Percentiles rank a stretch among this genome's conserved stretches.
Evolutionary conservation across 2,329 filamentous ascomycete genomes (phyloP).

Genomic region (Zelopaecilomyces penicillatus): DNA sequence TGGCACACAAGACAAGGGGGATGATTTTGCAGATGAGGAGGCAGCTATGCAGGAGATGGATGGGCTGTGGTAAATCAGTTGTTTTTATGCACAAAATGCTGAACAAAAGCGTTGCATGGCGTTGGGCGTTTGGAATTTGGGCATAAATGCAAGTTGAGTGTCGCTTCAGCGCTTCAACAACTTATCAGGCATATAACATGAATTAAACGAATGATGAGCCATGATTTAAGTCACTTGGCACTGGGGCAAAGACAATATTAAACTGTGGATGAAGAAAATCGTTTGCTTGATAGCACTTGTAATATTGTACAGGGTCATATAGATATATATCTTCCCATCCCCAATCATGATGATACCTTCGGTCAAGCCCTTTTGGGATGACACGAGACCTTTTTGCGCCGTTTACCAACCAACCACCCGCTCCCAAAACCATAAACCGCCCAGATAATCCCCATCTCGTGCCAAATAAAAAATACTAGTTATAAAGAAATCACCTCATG

Average conservation of each 20-base stretch:
- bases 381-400: slow-evolving; percentile 9
- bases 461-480: slow-evolving; percentile 8
- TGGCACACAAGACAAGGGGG: slow-evolving; percentile 9
- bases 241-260: no score
- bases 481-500: slow-evolving; percentile 13
- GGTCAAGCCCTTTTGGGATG: background rate
- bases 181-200: no score
- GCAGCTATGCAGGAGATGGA: slow-evolving; percentile 60
- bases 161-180: no score
- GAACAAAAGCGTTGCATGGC: no score
- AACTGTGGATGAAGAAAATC: background rate
- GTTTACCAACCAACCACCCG: slow-evolving; percentile 4
- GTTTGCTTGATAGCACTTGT: slow-evolving; percentile 2
- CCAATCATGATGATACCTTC: slow-evolving; percentile 2
- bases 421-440: background rate
- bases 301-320: slow-evolving; percentile 5
- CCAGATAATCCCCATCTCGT: background rate
- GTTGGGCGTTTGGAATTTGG: no score
- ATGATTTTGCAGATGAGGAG: slow-evolving; percentile 53
- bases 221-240: no score
- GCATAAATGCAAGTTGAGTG: no score
- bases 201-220: no score
- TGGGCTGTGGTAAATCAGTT: slow-evolving; percentile 36
- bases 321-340: background rate
- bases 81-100: no score